Evolutionary conservation across 768 basidiomycete species (phyloP).

Genomic region (Suillus luteus): DNA sequence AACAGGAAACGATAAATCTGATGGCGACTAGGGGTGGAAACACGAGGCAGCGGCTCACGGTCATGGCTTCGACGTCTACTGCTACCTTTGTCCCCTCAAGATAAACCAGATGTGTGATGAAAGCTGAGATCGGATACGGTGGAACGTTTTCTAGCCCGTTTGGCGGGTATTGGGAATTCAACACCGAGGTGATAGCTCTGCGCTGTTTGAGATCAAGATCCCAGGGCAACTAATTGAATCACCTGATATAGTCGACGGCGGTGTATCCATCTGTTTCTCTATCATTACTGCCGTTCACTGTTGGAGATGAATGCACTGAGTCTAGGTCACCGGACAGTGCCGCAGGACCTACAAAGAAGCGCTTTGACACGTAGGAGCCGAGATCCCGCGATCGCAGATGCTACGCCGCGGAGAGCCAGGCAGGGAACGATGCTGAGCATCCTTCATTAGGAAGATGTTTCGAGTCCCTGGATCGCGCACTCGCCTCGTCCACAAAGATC

Average conservation of each 20-base stretch:
- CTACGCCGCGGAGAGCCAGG: slow-evolving; percentile 81
- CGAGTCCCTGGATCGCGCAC: slow-evolving; percentile 17
- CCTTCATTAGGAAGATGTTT: slow-evolving; percentile 13
- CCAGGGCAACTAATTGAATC: slow-evolving; percentile 23
- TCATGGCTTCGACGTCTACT: slow-evolving; percentile 62
- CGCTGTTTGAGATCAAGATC: slow-evolving; percentile 14
- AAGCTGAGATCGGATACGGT: slow-evolving; percentile 76
- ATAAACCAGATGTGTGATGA: slow-evolving; percentile 85
- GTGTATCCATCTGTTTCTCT: slow-evolving; percentile 87
- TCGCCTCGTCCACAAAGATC: slow-evolving; percentile 92
- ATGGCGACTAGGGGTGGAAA: slow-evolving; percentile 10
- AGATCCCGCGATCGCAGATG: slow-evolving; percentile 74
- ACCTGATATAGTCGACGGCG: slow-evolving; percentile 84
- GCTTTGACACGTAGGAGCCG: slow-evolving; percentile 74
- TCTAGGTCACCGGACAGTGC: slow-evolving; percentile 3
- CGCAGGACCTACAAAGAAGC: slow-evolving; percentile 64
- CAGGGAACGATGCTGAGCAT: slow-evolving; percentile 81
- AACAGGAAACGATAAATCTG: slow-evolving; percentile 7
- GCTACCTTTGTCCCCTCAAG: slow-evolving; percentile 61
- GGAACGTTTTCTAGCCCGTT: slow-evolving; percentile 61
- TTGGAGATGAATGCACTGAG: slow-evolving; percentile 14
- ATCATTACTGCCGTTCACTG: slow-evolving; percentile 89
- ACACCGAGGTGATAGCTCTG: slow-evolving; percentile 69
- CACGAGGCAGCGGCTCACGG: slow-evolving; percentile 45
- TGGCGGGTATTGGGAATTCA: slow-evolving; percentile 60